Percentiles rank a stretch among this genome's conserved stretches.
These are phyloP conservation scores for Diaporthe australafricana DNA, from an alignment of 2,329 filamentous ascomycete genomes.

Conservation along the genomic window DNA sequence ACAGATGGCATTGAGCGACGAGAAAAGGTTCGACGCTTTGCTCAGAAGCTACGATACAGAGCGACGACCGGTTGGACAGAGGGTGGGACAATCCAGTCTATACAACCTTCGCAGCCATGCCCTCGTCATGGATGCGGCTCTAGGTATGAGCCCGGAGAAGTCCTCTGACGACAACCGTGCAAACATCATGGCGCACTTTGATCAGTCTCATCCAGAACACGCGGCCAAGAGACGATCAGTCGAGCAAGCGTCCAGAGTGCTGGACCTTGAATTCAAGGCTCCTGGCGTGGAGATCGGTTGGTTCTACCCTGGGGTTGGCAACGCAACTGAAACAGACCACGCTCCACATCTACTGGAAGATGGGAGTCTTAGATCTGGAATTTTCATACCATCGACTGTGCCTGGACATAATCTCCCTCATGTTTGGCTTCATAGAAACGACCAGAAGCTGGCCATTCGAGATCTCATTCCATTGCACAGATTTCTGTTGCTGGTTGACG, in stretches of 20 bases:
- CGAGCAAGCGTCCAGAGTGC: slow-evolving; percentile 40
- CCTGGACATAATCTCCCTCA: slow-evolving; percentile 32
- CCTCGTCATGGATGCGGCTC: slow-evolving; percentile 46
- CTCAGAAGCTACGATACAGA: slow-evolving; percentile 49
- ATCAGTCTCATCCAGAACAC: slow-evolving; percentile 39
- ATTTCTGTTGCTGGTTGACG: slow-evolving; percentile 5
- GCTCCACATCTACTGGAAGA: slow-evolving; percentile 3
- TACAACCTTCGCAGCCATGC: slow-evolving; percentile 46
- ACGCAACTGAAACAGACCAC: slow-evolving; percentile 22
- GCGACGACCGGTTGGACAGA: slow-evolving; percentile 47
- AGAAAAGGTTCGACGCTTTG: slow-evolving; percentile 39
- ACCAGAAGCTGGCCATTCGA: background rate
- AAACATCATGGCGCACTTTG: slow-evolving; percentile 43
- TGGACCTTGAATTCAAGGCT: slow-evolving; percentile 49
- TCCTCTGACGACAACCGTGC: slow-evolving; percentile 41
- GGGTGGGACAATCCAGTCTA: slow-evolving; percentile 44
- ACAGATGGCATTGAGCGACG: slow-evolving; percentile 42
- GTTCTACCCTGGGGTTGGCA: slow-evolving; percentile 44
- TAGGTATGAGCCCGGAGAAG: slow-evolving; percentile 44
- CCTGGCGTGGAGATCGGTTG: slow-evolving; percentile 48
- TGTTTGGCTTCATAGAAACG: slow-evolving; percentile 3
- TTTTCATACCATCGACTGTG: slow-evolving; percentile 6
- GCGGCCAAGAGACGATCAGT: slow-evolving; percentile 41
- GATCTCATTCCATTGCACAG: slow-evolving; percentile 14
- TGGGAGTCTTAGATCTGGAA: background rate